phyloP scores from a whole-genome alignment of 352 stramenopile species.

The Phytophthora cactorum region DNA sequence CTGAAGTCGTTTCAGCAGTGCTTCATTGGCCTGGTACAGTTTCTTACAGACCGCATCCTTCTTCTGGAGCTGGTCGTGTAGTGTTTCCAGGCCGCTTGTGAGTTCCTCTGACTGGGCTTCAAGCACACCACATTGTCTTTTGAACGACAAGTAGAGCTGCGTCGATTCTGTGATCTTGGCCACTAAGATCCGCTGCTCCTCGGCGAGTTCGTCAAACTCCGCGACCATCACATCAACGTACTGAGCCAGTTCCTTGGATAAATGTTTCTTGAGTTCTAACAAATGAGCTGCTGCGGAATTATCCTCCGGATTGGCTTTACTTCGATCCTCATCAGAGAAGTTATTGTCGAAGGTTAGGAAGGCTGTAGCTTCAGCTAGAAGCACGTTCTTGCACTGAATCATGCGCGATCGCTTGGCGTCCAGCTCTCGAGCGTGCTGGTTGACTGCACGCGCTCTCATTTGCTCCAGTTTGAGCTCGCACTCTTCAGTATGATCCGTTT shows the following conservation, averaged over 20 bases:
- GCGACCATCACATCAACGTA: constrained; percentile 52
- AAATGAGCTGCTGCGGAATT: constrained; percentile 38
- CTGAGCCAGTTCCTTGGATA: constrained; percentile 54
- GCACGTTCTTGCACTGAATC: constrained; percentile 46
- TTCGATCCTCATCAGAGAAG: constrained; percentile 7
- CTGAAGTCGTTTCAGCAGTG: constrained; percentile 53
- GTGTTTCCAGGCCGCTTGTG: constrained; percentile 32
- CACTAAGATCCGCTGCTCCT: constrained; percentile 62
- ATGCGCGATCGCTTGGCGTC: constrained; percentile 51
- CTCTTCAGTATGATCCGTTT: constrained; percentile 47
- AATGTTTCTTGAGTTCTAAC: constrained; percentile 47
- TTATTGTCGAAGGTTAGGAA: constrained; percentile 42
- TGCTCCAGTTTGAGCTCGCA: constrained; percentile 49
- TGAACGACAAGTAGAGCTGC: constrained; percentile 64
- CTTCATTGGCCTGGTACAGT: constrained; percentile 69
- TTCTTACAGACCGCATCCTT: constrained; percentile 70
- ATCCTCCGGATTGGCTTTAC: constrained; percentile 15
- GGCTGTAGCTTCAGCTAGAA: constrained; percentile 54
- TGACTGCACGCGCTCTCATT: constrained; percentile 33
- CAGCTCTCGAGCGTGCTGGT: constrained; percentile 43
- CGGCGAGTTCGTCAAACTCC: constrained; percentile 65
- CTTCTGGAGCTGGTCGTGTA: constrained; percentile 50
- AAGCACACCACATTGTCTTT: constrained; percentile 52
- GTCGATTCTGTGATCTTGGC: constrained; percentile 67
- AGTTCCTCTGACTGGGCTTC: constrained; percentile 48